A percentile compares a stretch with the other conserved stretches of the same genome.
Evolutionary conservation across 2,329 filamentous ascomycete genomes (phyloP).

Genomic region (Drechmeria coniospora): DNA sequence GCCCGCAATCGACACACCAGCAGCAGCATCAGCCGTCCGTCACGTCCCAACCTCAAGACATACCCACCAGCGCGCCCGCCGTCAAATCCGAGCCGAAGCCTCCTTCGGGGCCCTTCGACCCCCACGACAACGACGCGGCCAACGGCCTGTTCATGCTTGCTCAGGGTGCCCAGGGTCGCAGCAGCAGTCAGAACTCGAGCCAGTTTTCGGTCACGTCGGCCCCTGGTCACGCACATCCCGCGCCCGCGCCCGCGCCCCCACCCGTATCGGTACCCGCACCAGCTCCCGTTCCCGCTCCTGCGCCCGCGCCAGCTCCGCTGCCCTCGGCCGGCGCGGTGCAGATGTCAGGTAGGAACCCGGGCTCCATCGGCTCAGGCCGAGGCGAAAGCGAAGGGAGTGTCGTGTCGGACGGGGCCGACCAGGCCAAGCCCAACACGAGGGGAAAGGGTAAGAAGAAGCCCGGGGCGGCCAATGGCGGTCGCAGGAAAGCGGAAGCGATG

Average conservation of each 20-base stretch:
- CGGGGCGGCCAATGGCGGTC: slow-evolving; percentile 39
- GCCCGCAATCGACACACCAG: slow-evolving; percentile 15
- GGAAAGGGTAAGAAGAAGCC: slow-evolving; percentile 55
- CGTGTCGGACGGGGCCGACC: slow-evolving; percentile 57
- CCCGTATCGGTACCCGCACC: too few relatives aligned
- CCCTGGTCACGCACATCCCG: slow-evolving; percentile 33
- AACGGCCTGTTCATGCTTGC: slow-evolving; percentile 89
- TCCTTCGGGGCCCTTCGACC: slow-evolving; percentile 55
- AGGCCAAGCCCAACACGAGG: slow-evolving; percentile 47
- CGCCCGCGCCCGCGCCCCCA: slow-evolving; percentile 14
- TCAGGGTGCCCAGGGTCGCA: slow-evolving; percentile 52
- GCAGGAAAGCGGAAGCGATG: slow-evolving; percentile 63
- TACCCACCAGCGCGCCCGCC: slow-evolving; percentile 21
- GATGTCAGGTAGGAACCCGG: slow-evolving; percentile 32
- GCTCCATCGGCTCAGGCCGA: slow-evolving; percentile 28
- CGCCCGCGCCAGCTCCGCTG: too few relatives aligned
- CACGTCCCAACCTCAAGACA: slow-evolving; percentile 42
- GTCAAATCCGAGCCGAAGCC: slow-evolving; percentile 35
- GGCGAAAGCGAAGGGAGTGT: slow-evolving; percentile 55
- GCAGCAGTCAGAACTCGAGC: slow-evolving; percentile 34
- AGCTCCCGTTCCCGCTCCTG: too few relatives aligned
- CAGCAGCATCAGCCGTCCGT: slow-evolving; percentile 20
- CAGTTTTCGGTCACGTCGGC: slow-evolving; percentile 32
- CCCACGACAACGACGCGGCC: slow-evolving; percentile 87
- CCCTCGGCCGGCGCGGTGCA: slow-evolving; percentile 32